These are phyloP conservation scores for Starmerella vaccinii DNA, from an alignment of 805 yeast species.

Conservation along the genomic window DNA sequence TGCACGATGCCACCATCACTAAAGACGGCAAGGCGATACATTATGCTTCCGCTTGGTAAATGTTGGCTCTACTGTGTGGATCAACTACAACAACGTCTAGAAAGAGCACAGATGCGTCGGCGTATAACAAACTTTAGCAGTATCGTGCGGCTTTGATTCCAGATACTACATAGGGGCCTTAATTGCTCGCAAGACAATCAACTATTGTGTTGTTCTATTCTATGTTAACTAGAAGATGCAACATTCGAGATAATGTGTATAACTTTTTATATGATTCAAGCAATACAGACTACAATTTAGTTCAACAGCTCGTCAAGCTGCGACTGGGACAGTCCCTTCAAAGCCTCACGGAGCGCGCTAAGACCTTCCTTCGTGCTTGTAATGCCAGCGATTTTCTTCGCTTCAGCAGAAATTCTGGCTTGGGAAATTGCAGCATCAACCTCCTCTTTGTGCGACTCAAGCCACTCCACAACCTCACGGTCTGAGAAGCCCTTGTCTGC, in stretches of 20 bases:
- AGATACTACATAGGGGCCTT: too few relatives aligned
- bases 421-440: conserved; percentile 9
- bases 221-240: too few relatives aligned
- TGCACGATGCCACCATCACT: conserved; percentile 45
- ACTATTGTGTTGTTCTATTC: too few relatives aligned
- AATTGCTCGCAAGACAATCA: too few relatives aligned
- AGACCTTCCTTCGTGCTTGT: conserved; percentile 16
- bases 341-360: conserved; percentile 27
- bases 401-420: conserved; percentile 5
- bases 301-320: conserved; percentile 31
- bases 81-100: too few relatives aligned
- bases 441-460: conserved; percentile 16
- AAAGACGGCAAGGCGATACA: conserved; percentile 34
- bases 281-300: too few relatives aligned
- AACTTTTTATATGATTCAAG: neutral
- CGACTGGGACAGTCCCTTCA: conserved; percentile 28
- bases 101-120: too few relatives aligned
- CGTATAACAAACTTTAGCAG: neutral
- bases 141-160: neutral
- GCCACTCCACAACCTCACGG: conserved; percentile 66
- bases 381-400: conserved; percentile 9
- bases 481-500: conserved; percentile 55
- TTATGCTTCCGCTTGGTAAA: too few relatives aligned
- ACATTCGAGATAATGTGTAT: too few relatives aligned
- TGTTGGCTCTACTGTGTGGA: too few relatives aligned